Evolutionary conservation across 176 grass and related monocot species (phyloP), one percentile per base, ranked within the genome.

Genomic region (Oryza rufipogon): DNA sequence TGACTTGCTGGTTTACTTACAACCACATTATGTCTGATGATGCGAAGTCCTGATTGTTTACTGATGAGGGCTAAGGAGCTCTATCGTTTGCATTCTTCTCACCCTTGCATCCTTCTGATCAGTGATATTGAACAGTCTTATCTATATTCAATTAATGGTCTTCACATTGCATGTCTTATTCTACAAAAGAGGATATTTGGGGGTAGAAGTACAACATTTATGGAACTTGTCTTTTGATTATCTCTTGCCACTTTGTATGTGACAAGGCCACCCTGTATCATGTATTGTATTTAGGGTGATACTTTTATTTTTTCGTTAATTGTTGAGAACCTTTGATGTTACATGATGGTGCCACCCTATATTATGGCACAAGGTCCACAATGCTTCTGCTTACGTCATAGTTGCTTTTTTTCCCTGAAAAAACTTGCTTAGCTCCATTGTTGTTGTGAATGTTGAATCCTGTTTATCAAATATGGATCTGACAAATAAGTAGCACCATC

Each of bases 251-350:
- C 7, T 17, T 34, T 61, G 52, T 8, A 38, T 39, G 32, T 8
- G 60, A 9, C 47, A 61, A n/a, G 16, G 11, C 26, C 45, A 51
- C 30, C 48, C 34, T 76, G 52, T 11, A 76, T 76, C 20, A 1
- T 61, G 10, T 61, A n/a, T 61, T 61, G 10, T 61, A n/a, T 61
- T 76, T 39, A 11, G 26, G 19, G 74, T 14, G 7, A 51, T 56
- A 11, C 48, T 56, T 9, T n/a, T 76, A 34, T 76, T 30, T 51
- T 74, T 38, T 11, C 33, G 4, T 58, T 51, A 75, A 75, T 56
- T 52, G 16, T 54, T 58, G 49, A 51, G 72, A 74, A 56, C 47
- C 9, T 20, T 56, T 75, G 71, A 48, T 75, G 9, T 30, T 75
- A 34, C 9, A 75, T 61, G 56, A 61, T 61, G 20, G 5, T 61